phyloP scores from a whole-genome alignment of 768 basidiomycete genomes.

The Cystofilobasidium bisporidii region DNA sequence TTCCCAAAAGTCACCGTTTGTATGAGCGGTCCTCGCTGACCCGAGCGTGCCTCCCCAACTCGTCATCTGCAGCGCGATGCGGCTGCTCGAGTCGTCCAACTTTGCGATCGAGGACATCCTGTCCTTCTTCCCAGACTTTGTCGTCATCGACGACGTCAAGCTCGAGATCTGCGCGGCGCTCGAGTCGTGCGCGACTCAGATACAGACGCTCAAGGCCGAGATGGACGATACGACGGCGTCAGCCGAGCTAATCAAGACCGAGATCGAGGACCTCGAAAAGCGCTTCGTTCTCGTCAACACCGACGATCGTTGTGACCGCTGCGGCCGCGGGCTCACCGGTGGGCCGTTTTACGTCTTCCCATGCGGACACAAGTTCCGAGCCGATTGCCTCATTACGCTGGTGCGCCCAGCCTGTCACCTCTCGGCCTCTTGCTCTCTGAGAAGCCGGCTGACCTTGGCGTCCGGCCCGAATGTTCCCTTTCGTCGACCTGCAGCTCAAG shows the following conservation, averaged over 20 bases:
- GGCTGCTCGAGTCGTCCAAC: slow-evolving; percentile 59
- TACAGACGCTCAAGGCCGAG: slow-evolving; percentile 76
- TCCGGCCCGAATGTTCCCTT: too few species aligned
- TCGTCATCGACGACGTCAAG: slow-evolving; percentile 98
- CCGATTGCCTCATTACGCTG: slow-evolving; percentile 88
- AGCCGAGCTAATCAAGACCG: slow-evolving; percentile 85
- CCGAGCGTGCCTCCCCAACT: neutral
- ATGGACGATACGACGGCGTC: slow-evolving; percentile 93
- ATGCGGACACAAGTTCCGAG: slow-evolving; percentile 94
- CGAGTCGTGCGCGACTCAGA: slow-evolving; percentile 85
- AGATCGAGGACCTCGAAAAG: slow-evolving; percentile 71
- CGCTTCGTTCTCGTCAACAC: slow-evolving; percentile 87
- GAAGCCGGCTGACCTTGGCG: too few species aligned
- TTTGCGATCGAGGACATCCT: neutral
- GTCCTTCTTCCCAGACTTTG: slow-evolving; percentile 89
- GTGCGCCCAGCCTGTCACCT: slow-evolving; percentile 46
- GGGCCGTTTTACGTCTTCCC: slow-evolving; percentile 98
- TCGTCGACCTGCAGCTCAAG: slow-evolving; percentile 58
- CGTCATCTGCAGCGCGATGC: slow-evolving; percentile 65
- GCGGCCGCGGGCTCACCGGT: slow-evolving; percentile 63
- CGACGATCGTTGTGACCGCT: slow-evolving; percentile 74
- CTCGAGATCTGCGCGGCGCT: slow-evolving; percentile 93
- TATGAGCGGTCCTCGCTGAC: too few species aligned
- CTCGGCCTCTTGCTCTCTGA: too few species aligned
- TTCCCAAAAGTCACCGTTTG: neutral